Base-by-base conservation (phyloP, 1,284 basidiomycete species). In the Ceratobasidium sp. region DNA sequence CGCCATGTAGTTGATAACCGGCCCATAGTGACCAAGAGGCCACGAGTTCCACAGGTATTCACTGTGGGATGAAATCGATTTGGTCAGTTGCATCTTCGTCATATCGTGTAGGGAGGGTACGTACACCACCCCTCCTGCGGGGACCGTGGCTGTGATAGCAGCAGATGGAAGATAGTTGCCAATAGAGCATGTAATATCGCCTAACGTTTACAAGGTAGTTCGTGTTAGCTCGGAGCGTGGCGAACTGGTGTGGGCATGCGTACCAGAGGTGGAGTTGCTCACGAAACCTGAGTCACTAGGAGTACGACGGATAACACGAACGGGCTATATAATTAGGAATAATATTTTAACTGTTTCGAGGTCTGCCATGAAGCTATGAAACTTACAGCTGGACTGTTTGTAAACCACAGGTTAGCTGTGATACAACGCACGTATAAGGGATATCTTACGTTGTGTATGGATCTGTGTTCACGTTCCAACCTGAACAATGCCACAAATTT, bases 1-100 rank as follows among this genome's bases (percentile, higher is more conserved):
- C n/a, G 67, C 67, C 67, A 70, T 57, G 41, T 70, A 70, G 23
- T 70, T 70, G 32, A 70, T 70, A 13, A 70, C 67, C n/a, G 67
- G 67, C 16, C 70, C 70, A 26, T 72, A 72, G 57, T 72, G 70
- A n/a, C 70, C 70, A n/a, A 72, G 70, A 6, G 70, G 70, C 70
- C 70, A 72, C 14, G 70, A 47, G 47, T 72, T 72, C 70, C 70
- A 72, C 58, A 72, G 63, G 30, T 50, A 72, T n/a, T 57, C 57
- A 4, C 54, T 59, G 23, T 18, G 59, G n/a, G 26, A 21, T 7
- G 3, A 26, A 61, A n/a, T n/a, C n/a, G n/a, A n/a, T n/a, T n/a
- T 21, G 8, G 23, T 35, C 26, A 44, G 21, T 28, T 47, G 13
- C 66, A 43, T 16, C 30, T 2, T 46, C 18, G 8, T 4, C n/a